These are phyloP conservation scores for Phytophthora cactorum DNA, from an alignment of 352 stramenopile genomes.

Conservation along the genomic window DNA sequence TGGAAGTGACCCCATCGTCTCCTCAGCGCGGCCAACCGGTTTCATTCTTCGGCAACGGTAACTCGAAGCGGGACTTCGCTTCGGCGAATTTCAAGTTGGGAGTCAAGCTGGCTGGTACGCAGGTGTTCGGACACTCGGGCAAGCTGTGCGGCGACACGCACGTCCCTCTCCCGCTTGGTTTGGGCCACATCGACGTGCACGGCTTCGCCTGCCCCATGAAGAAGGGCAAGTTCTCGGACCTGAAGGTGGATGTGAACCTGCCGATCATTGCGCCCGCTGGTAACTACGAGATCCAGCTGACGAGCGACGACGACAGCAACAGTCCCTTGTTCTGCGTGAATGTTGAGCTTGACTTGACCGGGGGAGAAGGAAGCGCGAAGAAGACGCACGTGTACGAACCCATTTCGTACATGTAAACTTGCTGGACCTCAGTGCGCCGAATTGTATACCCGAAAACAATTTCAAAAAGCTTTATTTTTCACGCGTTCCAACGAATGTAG, in stretches of 20 bases:
- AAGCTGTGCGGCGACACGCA: slow-evolving; percentile 82
- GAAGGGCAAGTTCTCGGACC: slow-evolving; percentile 62
- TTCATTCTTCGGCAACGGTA: slow-evolving; percentile 71
- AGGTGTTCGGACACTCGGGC: slow-evolving; percentile 77
- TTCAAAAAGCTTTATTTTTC: slow-evolving; percentile 30
- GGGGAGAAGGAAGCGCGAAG: slow-evolving; percentile 38
- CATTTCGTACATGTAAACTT: slow-evolving; percentile 67
- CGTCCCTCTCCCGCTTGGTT: slow-evolving; percentile 77
- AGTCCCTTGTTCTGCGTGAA: slow-evolving; percentile 78
- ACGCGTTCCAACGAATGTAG: not conserved
- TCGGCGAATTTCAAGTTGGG: slow-evolving; percentile 72
- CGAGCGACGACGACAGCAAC: slow-evolving; percentile 55
- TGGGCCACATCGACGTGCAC: slow-evolving; percentile 88
- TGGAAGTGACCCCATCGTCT: slow-evolving; percentile 66
- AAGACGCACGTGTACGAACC: slow-evolving; percentile 77
- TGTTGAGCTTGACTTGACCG: slow-evolving; percentile 71
- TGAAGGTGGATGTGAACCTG: slow-evolving; percentile 86
- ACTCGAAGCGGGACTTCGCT: slow-evolving; percentile 70
- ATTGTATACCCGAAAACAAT: slow-evolving; percentile 25
- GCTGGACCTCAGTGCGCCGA: slow-evolving; percentile 3
- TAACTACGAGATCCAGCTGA: slow-evolving; percentile 85
- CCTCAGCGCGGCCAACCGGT: slow-evolving; percentile 83
- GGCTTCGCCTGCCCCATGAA: slow-evolving; percentile 79
- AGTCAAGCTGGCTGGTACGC: slow-evolving; percentile 74
- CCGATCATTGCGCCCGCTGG: slow-evolving; percentile 78